Evolutionary conservation across 208 protist genomes (phyloP).

Genomic region (Leishmania braziliensis): DNA sequence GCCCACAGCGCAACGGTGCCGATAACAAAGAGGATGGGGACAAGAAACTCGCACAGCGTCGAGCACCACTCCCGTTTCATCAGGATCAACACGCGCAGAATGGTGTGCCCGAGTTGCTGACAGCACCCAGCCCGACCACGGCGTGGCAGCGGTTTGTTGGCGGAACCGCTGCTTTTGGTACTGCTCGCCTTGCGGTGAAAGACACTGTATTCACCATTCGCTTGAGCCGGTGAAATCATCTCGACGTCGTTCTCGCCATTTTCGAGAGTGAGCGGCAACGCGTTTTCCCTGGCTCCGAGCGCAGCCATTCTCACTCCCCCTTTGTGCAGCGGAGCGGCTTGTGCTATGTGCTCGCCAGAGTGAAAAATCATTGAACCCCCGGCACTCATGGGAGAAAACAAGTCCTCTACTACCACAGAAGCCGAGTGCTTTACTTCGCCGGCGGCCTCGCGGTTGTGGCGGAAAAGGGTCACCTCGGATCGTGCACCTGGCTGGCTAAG

Average conservation of each 20-base stretch:
- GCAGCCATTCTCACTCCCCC: background rate
- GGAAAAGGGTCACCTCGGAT: background rate
- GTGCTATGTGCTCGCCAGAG: background rate
- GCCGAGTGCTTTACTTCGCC: background rate
- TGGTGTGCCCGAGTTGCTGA: conserved; percentile 53
- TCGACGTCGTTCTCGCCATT: background rate
- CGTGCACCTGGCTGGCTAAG: background rate
- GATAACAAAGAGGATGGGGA: conserved; percentile 71
- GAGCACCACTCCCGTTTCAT: conserved; percentile 49
- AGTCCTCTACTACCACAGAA: background rate
- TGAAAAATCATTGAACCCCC: too few species aligned
- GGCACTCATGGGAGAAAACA: background rate
- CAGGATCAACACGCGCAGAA: conserved; percentile 50
- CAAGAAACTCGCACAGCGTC: conserved; percentile 48
- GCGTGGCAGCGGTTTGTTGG: background rate
- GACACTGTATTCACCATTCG: background rate
- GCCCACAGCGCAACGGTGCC: conserved; percentile 47
- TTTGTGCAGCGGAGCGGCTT: background rate
- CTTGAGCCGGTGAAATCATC: background rate
- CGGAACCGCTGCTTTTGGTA: background rate
- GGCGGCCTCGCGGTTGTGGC: background rate
- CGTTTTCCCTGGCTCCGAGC: background rate
- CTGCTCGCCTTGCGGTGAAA: background rate
- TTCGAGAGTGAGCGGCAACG: too few species aligned
- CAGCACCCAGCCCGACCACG: conserved; percentile 24